A percentile compares a stretch with the other conserved stretches of the same genome.
These are phyloP conservation scores for Agarophyton chilense DNA, from an alignment of 23 red algal species.

Conservation along the genomic window DNA sequence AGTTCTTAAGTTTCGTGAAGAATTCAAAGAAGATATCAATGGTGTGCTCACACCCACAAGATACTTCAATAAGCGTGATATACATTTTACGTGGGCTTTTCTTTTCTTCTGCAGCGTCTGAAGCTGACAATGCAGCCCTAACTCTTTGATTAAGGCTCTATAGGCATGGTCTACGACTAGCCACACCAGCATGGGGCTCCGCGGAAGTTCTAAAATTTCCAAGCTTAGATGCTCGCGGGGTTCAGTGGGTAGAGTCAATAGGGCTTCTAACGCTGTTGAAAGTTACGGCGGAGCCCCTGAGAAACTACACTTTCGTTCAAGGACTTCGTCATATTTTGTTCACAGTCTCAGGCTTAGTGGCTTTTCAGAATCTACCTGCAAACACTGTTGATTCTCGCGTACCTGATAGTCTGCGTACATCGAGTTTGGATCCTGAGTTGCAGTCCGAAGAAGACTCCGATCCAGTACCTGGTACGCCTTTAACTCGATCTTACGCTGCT, in stretches of 20 bases:
- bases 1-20: slow-evolving; percentile 60
- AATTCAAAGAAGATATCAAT: slow-evolving; percentile 55
- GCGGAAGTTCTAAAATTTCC: slow-evolving; percentile 55
- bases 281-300: slow-evolving; percentile 50
- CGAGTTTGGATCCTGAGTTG: neutral
- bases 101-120: slow-evolving; percentile 63
- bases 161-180: slow-evolving; percentile 44
- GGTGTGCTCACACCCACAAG: slow-evolving; percentile 57
- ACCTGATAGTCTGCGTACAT: neutral
- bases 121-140: slow-evolving; percentile 57
- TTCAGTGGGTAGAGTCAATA: slow-evolving; percentile 60
- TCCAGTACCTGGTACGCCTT: slow-evolving; percentile 24
- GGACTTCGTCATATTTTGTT: slow-evolving; percentile 70
- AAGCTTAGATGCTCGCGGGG: slow-evolving; percentile 60
- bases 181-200: slow-evolving; percentile 45
- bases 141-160: slow-evolving; percentile 49
- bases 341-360: slow-evolving; percentile 51
- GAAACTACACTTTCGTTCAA: slow-evolving; percentile 56
- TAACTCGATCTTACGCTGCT: slow-evolving; percentile 55
- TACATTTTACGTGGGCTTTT: slow-evolving; percentile 52
- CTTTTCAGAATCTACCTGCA: slow-evolving; percentile 55
- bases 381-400: neutral
- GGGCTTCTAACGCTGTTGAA: slow-evolving; percentile 51
- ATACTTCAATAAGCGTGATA: slow-evolving; percentile 37
- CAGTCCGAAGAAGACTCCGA: neutral